These are phyloP conservation scores for Lactarius psammicola DNA, from an alignment of 768 basidiomycete species.

Conservation along the genomic window DNA sequence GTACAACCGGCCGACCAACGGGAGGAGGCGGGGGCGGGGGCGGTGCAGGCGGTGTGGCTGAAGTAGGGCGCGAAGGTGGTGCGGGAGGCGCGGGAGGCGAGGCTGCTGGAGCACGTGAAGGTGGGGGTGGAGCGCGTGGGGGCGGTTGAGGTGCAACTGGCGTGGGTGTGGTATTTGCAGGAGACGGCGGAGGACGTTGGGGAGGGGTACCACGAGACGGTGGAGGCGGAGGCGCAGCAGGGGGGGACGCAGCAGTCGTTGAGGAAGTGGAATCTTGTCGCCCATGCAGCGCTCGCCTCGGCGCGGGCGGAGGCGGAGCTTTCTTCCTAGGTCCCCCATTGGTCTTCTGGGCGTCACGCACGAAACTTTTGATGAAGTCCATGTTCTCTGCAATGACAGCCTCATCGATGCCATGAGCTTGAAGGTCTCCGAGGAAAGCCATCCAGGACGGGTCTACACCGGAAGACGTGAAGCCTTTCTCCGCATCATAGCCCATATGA, in stretches of 20 bases:
- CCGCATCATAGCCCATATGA: conserved; percentile 91
- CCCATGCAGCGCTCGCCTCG: conserved; percentile 32
- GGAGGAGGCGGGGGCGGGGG: conserved; percentile 42
- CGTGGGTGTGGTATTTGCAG: conserved; percentile 30
- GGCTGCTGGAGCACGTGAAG: conserved; percentile 37
- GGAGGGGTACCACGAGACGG: conserved; percentile 34
- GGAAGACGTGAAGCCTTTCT: conserved; percentile 80
- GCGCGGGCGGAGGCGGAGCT: conserved; percentile 39
- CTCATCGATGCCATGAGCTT: conserved; percentile 60
- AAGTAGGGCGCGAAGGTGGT: conserved; percentile 37
- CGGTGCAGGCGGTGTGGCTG: conserved; percentile 34
- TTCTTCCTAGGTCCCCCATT: conserved; percentile 34
- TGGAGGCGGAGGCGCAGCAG: conserved; percentile 42
- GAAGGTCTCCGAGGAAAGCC: conserved; percentile 63
- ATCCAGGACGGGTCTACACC: conserved; percentile 93
- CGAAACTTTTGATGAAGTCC: conserved; percentile 86
- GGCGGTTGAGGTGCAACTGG: conserved; percentile 35
- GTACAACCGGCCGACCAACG: conserved; percentile 30
- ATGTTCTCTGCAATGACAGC: conserved; percentile 74
- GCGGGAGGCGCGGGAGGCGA: conserved; percentile 37
- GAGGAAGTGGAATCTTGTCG: conserved; percentile 33
- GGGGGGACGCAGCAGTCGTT: conserved; percentile 44
- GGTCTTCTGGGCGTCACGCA: conserved; percentile 49
- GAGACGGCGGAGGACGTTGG: conserved; percentile 35
- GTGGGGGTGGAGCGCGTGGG: conserved; percentile 33